Conservation (phyloP, 768 basidiomycete genomes). For the Saitozyma sp. region DNA sequence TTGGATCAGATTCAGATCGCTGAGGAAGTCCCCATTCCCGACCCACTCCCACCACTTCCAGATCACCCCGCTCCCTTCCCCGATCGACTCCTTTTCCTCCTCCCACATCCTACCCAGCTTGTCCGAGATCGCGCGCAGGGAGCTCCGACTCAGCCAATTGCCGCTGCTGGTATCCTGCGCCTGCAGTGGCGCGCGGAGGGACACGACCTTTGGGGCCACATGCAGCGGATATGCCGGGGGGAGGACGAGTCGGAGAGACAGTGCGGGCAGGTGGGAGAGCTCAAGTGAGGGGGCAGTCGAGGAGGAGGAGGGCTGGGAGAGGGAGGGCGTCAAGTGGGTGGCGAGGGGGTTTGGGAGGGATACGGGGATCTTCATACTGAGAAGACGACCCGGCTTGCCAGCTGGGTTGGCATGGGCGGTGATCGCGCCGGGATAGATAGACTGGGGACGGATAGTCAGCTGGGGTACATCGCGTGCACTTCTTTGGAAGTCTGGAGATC, state of each 20-base stretch:
- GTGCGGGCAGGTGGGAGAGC: conserved; percentile 33
- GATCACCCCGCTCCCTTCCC: conserved; percentile 36
- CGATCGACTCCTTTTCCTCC: conserved; percentile 26
- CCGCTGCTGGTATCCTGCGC: not conserved
- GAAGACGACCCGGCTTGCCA: conserved; percentile 19
- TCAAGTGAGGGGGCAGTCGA: conserved; percentile 13
- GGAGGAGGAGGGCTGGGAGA: not conserved
- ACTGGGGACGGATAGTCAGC: conserved; percentile 15
- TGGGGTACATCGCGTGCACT: not conserved
- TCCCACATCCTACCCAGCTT: conserved; percentile 30
- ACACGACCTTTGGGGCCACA: conserved; percentile 17
- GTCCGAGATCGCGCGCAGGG: conserved; percentile 11
- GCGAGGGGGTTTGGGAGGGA: conserved; percentile 13
- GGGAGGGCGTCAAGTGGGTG: conserved; percentile 10
- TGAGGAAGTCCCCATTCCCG: conserved; percentile 37
- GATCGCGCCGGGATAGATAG: conserved; percentile 30
- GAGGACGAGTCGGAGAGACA: conserved; percentile 21
- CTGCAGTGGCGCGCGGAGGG: conserved; percentile 20
- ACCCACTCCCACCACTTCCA: conserved; percentile 52
- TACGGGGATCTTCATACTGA: conserved; percentile 29
- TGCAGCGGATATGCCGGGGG: conserved; percentile 29
- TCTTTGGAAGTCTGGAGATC: not conserved
- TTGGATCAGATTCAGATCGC: conserved; percentile 24
- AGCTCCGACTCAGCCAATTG: conserved; percentile 25
- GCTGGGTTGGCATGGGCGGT: conserved; percentile 16